A percentile compares a stretch with the other conserved stretches of the same genome.
These are phyloP conservation scores for Aphanomyces euteiches DNA, from an alignment of 352 stramenopile species.

Conservation along the genomic window DNA sequence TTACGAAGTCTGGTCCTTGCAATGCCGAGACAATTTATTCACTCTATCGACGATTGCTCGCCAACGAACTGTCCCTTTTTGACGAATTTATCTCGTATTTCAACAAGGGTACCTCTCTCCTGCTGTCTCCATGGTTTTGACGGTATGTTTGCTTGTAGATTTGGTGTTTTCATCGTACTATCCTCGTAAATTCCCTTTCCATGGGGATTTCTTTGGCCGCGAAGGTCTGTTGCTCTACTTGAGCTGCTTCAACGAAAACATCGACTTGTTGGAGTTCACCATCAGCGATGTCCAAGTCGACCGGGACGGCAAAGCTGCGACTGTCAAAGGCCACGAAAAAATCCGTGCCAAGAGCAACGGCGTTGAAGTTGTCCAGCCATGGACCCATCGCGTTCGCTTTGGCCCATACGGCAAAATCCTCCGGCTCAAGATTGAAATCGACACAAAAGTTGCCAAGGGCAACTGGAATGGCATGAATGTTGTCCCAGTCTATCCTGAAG, in stretches of 20 bases:
- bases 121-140: background rate
- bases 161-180: constrained; percentile 82
- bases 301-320: constrained; percentile 60
- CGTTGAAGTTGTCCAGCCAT: constrained; percentile 66
- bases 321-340: constrained; percentile 74
- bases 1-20: constrained; percentile 62
- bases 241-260: constrained; percentile 65
- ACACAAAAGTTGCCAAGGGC: constrained; percentile 60
- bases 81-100: constrained; percentile 79
- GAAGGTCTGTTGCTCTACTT: constrained; percentile 80
- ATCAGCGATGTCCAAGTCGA: constrained; percentile 63
- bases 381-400: constrained; percentile 70
- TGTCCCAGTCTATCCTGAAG: constrained; percentile 78
- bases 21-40: constrained; percentile 74
- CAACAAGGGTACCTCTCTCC: constrained; percentile 55
- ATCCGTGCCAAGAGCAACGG: constrained; percentile 77
- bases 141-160: constrained; percentile 37
- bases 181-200: constrained; percentile 71
- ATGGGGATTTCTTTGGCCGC: constrained; percentile 79
- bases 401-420: constrained; percentile 78
- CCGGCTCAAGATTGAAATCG: constrained; percentile 72
- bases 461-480: constrained; percentile 77
- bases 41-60: constrained; percentile 61
- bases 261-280: constrained; percentile 74
- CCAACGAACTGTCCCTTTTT: constrained; percentile 47